phyloP scores from a whole-genome alignment of 768 basidiomycete genomes.

The Amanita exitialis region DNA sequence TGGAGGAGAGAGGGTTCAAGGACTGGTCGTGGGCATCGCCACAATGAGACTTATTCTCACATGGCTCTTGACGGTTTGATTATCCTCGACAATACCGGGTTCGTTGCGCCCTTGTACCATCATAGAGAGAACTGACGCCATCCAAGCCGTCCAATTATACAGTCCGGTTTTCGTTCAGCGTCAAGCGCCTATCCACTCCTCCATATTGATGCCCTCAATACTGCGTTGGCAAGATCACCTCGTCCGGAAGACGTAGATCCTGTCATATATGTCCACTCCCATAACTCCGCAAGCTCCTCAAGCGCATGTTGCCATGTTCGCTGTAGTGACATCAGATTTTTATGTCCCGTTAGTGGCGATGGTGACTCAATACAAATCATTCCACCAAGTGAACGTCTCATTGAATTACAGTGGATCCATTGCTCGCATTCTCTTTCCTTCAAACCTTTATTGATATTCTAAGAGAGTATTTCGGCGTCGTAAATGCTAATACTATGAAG shows the following conservation, averaged over 20 bases:
- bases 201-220: conserved; percentile 80
- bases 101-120: conserved; percentile 18
- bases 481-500: conserved; percentile 69
- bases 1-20: conserved; percentile 40
- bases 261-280: conserved; percentile 55
- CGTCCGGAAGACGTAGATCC: conserved; percentile 56
- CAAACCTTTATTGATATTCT: conserved; percentile 80
- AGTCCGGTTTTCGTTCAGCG: conserved; percentile 79
- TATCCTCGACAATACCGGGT: conserved; percentile 69
- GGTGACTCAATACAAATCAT: conserved; percentile 37
- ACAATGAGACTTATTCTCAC: neutral
- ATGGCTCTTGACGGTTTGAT: conserved; percentile 83
- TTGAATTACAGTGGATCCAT: conserved; percentile 59
- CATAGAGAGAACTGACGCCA: conserved; percentile 12
- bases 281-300: conserved; percentile 34
- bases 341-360: conserved; percentile 79
- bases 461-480: conserved; percentile 79
- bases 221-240: conserved; percentile 48
- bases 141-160: conserved; percentile 67
- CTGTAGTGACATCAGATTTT: conserved; percentile 62
- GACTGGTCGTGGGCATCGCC: conserved; percentile 74
- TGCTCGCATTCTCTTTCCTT: conserved; percentile 84
- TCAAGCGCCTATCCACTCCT: conserved; percentile 72
- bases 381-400: neutral
- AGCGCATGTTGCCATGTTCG: conserved; percentile 80